Conservation (phyloP, 2,329 filamentous ascomycete genomes). For the Pleurostoma richardsiae region DNA sequence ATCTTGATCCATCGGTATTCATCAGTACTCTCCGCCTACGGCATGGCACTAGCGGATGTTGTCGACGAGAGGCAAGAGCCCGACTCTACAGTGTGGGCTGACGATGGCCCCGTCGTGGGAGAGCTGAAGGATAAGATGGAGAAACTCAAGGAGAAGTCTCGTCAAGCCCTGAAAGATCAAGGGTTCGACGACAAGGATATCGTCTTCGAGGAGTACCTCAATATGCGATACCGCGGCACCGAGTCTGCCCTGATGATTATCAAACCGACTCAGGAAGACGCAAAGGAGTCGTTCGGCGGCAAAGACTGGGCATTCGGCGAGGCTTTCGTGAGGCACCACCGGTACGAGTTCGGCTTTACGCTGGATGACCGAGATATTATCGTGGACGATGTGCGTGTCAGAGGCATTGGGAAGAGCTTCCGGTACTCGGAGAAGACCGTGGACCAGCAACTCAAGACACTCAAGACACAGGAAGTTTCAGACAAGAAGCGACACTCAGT, state of each 20-base stretch:
- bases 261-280: conserved; percentile 62
- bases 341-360: conserved; percentile 91
- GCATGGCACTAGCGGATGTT: conserved; percentile 89
- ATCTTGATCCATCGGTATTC: conserved; percentile 85
- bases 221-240: conserved; percentile 87
- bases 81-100: conserved; percentile 57
- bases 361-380: conserved; percentile 81
- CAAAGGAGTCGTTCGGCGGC: conserved; percentile 51
- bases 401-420: conserved; percentile 87
- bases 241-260: conserved; percentile 89
- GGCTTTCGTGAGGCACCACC: conserved; percentile 81
- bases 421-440: conserved; percentile 75
- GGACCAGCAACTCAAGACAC: conserved; percentile 72
- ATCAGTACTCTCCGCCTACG: conserved; percentile 84
- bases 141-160: conserved; percentile 73
- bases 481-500: conserved; percentile 59
- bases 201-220: conserved; percentile 85
- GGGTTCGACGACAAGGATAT: conserved; percentile 73
- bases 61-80: conserved; percentile 88
- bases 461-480: conserved; percentile 54
- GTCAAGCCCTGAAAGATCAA: conserved; percentile 63
- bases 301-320: conserved; percentile 78
- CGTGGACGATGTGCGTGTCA: conserved; percentile 81
- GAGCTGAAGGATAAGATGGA: conserved; percentile 70
- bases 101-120: conserved; percentile 49